Percentiles rank a stretch among this genome's conserved stretches.
Evolutionary conservation across 306 rosid species (phyloP).

Genomic region (Geum urbanum): DNA sequence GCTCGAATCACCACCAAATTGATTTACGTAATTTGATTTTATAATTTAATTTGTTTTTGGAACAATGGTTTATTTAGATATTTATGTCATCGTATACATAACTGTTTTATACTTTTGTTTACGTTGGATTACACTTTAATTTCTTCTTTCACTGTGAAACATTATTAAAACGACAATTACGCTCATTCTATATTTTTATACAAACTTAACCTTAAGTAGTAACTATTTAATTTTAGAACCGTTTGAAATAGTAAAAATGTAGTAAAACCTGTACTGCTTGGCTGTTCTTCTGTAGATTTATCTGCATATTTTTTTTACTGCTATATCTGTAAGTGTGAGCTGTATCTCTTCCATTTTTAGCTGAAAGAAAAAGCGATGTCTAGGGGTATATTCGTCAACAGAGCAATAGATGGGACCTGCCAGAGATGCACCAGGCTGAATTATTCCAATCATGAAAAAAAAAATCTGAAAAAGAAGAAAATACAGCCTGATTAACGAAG

Average conservation of each 20-base stretch:
- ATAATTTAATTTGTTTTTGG: no score
- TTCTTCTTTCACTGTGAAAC: no score
- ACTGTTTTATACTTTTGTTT: no score
- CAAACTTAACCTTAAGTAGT: background rate
- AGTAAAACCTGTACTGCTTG: background rate
- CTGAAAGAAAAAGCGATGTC: background rate
- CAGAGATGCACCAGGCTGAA: slow-evolving; percentile 35
- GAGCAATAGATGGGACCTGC: slow-evolving; percentile 7
- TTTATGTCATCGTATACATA: no score
- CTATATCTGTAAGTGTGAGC: background rate
- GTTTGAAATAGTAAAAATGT: background rate
- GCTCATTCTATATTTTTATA: no score
- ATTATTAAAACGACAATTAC: no score
- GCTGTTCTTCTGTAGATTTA: background rate
- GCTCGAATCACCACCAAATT: no score
- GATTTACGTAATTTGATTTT: no score
- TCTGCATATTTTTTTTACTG: background rate
- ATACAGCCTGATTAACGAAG: slow-evolving; percentile 28
- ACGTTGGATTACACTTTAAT: no score
- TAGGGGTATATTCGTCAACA: slow-evolving; percentile 26
- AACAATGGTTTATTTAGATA: no score
- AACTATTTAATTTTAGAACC: background rate
- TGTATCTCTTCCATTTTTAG: background rate
- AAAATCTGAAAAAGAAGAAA: slow-evolving; percentile 9
- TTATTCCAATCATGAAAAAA: background rate